Base-by-base conservation (phyloP, 192 early-diverging fungal species). In the Radiomyces spectabilis region DNA sequence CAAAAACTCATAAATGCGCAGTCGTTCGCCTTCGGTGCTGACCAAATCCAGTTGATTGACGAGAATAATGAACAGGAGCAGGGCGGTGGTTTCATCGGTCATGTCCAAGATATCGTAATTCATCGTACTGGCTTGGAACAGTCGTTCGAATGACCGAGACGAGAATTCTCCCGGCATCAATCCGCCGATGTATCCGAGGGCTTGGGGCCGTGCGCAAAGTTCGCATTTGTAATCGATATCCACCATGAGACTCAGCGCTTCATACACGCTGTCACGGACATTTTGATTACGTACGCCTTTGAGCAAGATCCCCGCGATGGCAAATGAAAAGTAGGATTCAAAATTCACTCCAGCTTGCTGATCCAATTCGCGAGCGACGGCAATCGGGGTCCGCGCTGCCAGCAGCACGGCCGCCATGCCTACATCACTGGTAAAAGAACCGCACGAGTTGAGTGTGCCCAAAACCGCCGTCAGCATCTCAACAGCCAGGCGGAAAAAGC, bases 291-390 rank as follows among this genome's bases (percentile, higher is more conserved):
- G 85, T 51, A 94, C 63, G 12, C 93, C 94, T 54, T 86, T 88
- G 46, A 95, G 55, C 35, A 97, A 68, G 40, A 80, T 80, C 15
- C 83, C 78, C 2, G 87, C 73, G 30, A 95, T 69, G 7, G 93
- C 89, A 48, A 92, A 89, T 26, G 86, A 76, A 41, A 97, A 94
- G 45, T 93, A 87, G 4, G 76, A 78, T 32, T 77, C 72, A 73
- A 95, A 97, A 62, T 79, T 84, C 40, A 94, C 74, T 1, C 89
- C 90, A 7, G 79, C 74, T 1, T 71, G 60, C 25, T 65, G 59
- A 50, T 96, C 93, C 44, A 93, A 62, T 48, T 86, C 74, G 46
- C 69, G 74, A 8, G 82, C 77, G 34, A 82, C 73, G 57, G 78
- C 74, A 19, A 91, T 73, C 2, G 85, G 78, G 1, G 67, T 63